Conservation (phyloP, 148 eudicot genomes). For the Camellia japonica region DNA sequence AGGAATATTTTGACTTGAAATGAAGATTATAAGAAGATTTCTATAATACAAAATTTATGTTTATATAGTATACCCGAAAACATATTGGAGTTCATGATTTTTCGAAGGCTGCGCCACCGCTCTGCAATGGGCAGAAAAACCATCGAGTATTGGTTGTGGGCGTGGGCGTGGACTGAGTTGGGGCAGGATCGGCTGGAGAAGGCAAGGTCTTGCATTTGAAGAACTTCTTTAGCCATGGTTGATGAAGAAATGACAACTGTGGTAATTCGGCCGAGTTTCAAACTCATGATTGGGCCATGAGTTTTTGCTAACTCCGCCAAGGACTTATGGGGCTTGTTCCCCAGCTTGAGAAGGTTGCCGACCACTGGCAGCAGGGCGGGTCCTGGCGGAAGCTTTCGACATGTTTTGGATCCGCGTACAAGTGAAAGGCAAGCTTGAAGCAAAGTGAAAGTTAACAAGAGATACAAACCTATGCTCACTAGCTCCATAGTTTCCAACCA, state of each 20-base stretch:
- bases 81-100: conserved; percentile 29
- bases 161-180: conserved; percentile 32
- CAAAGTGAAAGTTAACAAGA: conserved; percentile 15
- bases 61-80: conserved; percentile 16
- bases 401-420: background rate
- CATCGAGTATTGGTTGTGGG: conserved; percentile 38
- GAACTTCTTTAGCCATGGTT: conserved; percentile 46
- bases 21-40: too few species aligned
- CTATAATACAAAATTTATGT: too few species aligned
- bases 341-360: conserved; percentile 53
- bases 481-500: too few species aligned
- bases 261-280: conserved; percentile 40
- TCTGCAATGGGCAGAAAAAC: conserved; percentile 37
- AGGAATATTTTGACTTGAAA: too few species aligned
- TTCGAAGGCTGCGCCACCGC: conserved; percentile 42
- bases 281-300: background rate
- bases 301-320: conserved; percentile 40
- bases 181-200: conserved; percentile 35
- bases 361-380: conserved; percentile 49
- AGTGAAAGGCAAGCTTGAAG: conserved; percentile 16
- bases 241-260: conserved; percentile 47
- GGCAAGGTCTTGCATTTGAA: conserved; percentile 49
- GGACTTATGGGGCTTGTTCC: conserved; percentile 44
- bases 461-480: too few species aligned
- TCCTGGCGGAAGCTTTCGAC: conserved; percentile 34